Evolutionary conservation across 441 rosid species (phyloP), one percentile per base, ranked within the genome.

Genomic region (Dalechampia spathulata): DNA sequence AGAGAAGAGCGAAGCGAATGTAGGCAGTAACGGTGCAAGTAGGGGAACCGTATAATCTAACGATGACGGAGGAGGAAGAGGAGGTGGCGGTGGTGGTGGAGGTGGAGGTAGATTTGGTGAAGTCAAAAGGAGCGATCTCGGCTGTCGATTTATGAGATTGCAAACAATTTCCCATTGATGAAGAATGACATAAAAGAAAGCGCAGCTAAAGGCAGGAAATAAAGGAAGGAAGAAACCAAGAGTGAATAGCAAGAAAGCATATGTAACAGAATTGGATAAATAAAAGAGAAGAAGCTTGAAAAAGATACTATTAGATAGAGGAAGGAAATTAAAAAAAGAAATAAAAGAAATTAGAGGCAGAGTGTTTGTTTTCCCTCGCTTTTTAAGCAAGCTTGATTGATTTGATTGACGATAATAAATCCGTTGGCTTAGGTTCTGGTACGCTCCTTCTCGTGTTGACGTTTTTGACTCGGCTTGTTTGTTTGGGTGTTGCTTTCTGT

Each of bases 1-100:
- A 80, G n/a, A 76, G 76, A 25, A 85, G 81, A 8, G 85, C 89
- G 44, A 71, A 73, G 4, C 85, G 84, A 61, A 82, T 34, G 49
- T 82, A 85, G 2, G 71, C 38, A 0, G 80, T 64, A 54, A 57
- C 44, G 2, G 60, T 22, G 46, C 72, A 57, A 58, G 66, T 52
- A 2, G 73, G n/a, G 13, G 77, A 70, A 38, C 83, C 79, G 60
- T 34, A 36, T 23, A 82, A 52, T 7, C 55, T 69, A 37, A 77
- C 78, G 8, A 74, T 30, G 6, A 62, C n/a, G 19, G 61, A 10
- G 22, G 69, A 30, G 42, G 61, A 63, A 48, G 57, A 43, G 70
- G 55, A 16, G 41, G 66, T 21, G 20, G 57, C 40, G 42, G 61
- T 66, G 51, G 57, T 42, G 70, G 55, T 23, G 41, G 66, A 19